Evolutionary conservation across 805 yeast species (phyloP).

Genomic region (Hanseniaspora hatyaiensis): DNA sequence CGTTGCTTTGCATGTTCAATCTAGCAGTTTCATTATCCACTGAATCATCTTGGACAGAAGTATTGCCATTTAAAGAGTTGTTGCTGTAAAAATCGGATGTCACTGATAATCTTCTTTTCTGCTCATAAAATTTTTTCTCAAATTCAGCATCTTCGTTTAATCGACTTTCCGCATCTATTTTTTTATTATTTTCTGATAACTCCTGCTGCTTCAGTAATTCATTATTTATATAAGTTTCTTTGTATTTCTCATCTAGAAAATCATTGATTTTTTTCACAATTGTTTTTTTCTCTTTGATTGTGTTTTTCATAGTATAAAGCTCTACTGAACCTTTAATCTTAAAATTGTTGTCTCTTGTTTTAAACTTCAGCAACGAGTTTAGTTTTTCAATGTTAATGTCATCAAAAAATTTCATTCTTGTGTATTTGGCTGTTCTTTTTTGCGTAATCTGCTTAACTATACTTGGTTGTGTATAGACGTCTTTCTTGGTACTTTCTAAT

Average conservation of each 20-base stretch:
- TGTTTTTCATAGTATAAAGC: constrained; percentile 85
- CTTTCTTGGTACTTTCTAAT: too few species aligned
- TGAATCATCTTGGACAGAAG: not conserved
- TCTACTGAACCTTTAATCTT: constrained; percentile 83
- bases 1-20: too few species aligned
- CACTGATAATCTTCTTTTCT: constrained; percentile 33
- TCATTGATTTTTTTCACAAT: constrained; percentile 69
- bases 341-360: constrained; percentile 47
- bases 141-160: constrained; percentile 15
- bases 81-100: constrained; percentile 25
- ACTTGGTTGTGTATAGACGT: too few species aligned
- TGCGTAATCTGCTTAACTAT: too few species aligned
- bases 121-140: constrained; percentile 28
- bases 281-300: constrained; percentile 77
- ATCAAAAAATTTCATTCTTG: constrained; percentile 64
- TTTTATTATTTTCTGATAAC: constrained; percentile 17
- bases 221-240: constrained; percentile 29
- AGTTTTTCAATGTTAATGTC: constrained; percentile 85
- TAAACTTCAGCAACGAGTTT: constrained; percentile 73
- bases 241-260: constrained; percentile 30
- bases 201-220: constrained; percentile 22
- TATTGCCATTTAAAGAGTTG: constrained; percentile 14
- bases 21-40: not conserved
- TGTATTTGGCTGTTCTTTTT: too few species aligned
- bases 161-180: constrained; percentile 9